A percentile compares a stretch with the other conserved stretches of the same genome.
These are phyloP conservation scores for Zanthoxylum bungeanum DNA, from an alignment of 345 rosid species.

Conservation along the genomic window DNA sequence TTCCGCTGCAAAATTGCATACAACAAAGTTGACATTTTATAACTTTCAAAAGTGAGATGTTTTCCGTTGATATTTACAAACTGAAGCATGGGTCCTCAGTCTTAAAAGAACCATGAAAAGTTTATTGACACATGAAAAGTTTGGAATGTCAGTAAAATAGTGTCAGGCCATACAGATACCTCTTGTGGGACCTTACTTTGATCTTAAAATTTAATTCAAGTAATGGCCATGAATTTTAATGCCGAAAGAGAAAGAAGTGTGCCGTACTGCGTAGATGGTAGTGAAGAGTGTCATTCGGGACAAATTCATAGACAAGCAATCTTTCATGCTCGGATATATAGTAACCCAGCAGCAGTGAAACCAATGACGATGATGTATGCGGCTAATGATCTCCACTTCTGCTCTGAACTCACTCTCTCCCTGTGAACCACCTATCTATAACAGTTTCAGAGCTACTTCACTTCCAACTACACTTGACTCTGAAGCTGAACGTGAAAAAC, in stretches of 20 bases:
- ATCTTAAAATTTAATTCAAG: too few species aligned
- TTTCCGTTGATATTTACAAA: slow-evolving; percentile 7
- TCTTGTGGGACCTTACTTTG: not conserved
- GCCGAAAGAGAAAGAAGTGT: slow-evolving; percentile 4
- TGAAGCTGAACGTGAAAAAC: slow-evolving; percentile 56
- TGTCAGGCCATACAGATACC: too few species aligned
- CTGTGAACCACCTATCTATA: slow-evolving; percentile 92
- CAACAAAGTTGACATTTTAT: not conserved
- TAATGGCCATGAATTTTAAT: not conserved
- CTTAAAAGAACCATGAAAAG: not conserved
- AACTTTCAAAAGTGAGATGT: not conserved
- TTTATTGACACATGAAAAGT: not conserved
- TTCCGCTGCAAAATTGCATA: slow-evolving; percentile 42
- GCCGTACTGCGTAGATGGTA: slow-evolving; percentile 83
- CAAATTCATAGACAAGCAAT: slow-evolving; percentile 86
- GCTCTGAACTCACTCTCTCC: slow-evolving; percentile 98
- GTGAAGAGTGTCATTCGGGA: slow-evolving; percentile 86
- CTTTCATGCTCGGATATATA: slow-evolving; percentile 82
- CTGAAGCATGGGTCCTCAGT: not conserved
- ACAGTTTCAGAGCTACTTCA: slow-evolving; percentile 91
- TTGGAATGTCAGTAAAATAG: not conserved
- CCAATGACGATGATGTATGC: slow-evolving; percentile 99
- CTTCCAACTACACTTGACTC: slow-evolving; percentile 74
- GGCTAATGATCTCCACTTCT: slow-evolving; percentile 93
- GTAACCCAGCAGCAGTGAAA: slow-evolving; percentile 91